phyloP scores from a whole-genome alignment of 2,329 filamentous ascomycete species.

The Aspergillus novofumigatus region DNA sequence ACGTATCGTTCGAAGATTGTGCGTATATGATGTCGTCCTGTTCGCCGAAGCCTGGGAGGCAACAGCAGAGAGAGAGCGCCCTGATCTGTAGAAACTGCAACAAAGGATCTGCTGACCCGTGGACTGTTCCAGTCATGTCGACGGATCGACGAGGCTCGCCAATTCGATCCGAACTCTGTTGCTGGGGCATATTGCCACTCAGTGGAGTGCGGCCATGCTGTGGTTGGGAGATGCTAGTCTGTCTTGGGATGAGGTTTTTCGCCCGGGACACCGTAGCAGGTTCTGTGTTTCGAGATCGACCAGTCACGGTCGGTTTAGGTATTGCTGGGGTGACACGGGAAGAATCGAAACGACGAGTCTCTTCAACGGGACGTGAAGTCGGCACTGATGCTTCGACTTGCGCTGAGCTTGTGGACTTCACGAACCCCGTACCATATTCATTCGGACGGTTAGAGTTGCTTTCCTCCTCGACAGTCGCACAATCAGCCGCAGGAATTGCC shows the following conservation, averaged over 20 bases:
- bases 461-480: conserved; percentile 1
- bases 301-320: neutral
- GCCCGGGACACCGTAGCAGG: neutral
- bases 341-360: neutral
- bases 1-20: conserved; percentile 13
- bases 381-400: neutral
- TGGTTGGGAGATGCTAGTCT: neutral
- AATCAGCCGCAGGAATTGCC: conserved; percentile 21
- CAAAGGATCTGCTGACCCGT: neutral
- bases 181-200: neutral
- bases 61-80: conserved; percentile 7
- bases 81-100: conserved; percentile 1
- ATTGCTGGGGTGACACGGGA: neutral
- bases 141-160: conserved; percentile 5
- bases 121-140: neutral
- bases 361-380: neutral
- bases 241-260: neutral
- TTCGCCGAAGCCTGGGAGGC: neutral
- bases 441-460: neutral
- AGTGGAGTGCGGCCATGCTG: neutral
- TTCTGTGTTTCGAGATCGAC: neutral
- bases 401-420: neutral
- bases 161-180: neutral
- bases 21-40: conserved; percentile 4
- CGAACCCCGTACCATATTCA: neutral